Evolutionary conservation across 1,139 yeast genomes (phyloP).

Genomic region (Scheffersomyces titani): DNA sequence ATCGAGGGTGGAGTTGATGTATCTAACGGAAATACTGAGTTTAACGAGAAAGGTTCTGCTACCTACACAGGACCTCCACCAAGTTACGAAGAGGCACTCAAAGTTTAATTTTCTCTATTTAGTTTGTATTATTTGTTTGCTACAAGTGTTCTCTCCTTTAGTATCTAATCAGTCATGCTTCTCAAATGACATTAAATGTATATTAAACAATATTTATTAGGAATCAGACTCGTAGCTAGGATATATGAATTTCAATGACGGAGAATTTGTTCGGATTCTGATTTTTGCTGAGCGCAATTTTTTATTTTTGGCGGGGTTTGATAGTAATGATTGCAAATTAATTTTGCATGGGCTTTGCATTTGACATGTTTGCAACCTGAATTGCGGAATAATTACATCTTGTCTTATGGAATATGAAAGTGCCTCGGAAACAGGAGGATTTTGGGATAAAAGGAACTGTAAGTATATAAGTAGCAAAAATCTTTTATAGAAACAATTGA

Average conservation of each 20-base stretch:
- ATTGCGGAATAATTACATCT: not conserved
- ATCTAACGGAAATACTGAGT: conserved; percentile 56
- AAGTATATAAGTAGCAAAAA: not conserved
- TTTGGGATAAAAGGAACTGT: not conserved
- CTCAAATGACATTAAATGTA: not conserved
- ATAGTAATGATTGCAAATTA: not conserved
- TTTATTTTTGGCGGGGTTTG: not conserved
- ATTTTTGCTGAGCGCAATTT: not conserved
- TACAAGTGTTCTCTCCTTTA: not conserved
- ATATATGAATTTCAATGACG: not conserved
- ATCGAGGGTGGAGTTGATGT: conserved; percentile 56
- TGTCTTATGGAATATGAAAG: not conserved
- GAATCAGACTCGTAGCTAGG: not conserved
- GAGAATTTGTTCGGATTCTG: not conserved
- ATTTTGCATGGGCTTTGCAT: not conserved
- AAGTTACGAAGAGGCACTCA: conserved; percentile 39
- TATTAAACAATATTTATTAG: not conserved
- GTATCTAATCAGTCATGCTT: not conserved
- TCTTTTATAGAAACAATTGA: not conserved
- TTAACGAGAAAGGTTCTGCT: conserved; percentile 55
- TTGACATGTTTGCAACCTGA: not conserved
- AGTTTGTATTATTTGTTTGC: not conserved
- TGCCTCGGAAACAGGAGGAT: not conserved
- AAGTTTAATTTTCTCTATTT: not conserved
- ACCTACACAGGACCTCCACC: conserved; percentile 69